Percentiles rank a stretch among this genome's conserved stretches.
Conservation (phyloP, 768 basidiomycete species). For the Agrocybe chaxingu region DNA sequence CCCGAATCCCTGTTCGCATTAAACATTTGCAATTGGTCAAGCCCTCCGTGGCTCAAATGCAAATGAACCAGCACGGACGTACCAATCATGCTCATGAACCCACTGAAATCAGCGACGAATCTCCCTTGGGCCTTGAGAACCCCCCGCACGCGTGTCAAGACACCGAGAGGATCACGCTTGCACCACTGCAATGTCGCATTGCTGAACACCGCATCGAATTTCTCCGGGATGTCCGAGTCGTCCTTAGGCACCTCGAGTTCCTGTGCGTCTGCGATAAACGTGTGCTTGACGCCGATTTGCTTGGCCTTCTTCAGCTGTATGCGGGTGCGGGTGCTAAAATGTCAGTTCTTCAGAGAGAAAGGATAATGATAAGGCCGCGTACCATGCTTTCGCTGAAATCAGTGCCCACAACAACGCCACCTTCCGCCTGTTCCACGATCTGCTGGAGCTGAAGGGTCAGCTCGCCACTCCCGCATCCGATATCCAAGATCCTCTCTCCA, state of each 20-base stretch:
- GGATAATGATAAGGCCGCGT: conserved; percentile 14
- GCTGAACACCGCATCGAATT: conserved; percentile 76
- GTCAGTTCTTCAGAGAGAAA: conserved; percentile 2
- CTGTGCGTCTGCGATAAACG: conserved; percentile 56
- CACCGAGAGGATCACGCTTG: conserved; percentile 65
- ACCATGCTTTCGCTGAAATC: conserved; percentile 78
- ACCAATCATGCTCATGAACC: conserved; percentile 72
- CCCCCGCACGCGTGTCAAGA: conserved; percentile 55
- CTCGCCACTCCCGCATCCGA: conserved; percentile 85
- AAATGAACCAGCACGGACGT: conserved; percentile 3
- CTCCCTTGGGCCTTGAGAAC: conserved; percentile 69
- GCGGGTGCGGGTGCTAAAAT: not conserved
- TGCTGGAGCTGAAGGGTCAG: conserved; percentile 57
- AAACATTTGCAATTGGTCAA: not conserved
- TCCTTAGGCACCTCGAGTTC: conserved; percentile 35
- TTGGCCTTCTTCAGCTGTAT: conserved; percentile 52
- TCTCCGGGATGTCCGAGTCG: conserved; percentile 25
- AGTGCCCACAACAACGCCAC: conserved; percentile 61
- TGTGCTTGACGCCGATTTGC: conserved; percentile 40
- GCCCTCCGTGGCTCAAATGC: too few relatives aligned
- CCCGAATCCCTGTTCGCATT: conserved; percentile 51
- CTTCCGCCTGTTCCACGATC: conserved; percentile 40
- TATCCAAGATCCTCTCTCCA: conserved; percentile 70
- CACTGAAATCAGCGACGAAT: conserved; percentile 77
- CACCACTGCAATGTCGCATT: conserved; percentile 87